These are phyloP conservation scores for Colletotrichum tofieldiae DNA, from an alignment of 2,329 filamentous ascomycete genomes.

Conservation along the genomic window DNA sequence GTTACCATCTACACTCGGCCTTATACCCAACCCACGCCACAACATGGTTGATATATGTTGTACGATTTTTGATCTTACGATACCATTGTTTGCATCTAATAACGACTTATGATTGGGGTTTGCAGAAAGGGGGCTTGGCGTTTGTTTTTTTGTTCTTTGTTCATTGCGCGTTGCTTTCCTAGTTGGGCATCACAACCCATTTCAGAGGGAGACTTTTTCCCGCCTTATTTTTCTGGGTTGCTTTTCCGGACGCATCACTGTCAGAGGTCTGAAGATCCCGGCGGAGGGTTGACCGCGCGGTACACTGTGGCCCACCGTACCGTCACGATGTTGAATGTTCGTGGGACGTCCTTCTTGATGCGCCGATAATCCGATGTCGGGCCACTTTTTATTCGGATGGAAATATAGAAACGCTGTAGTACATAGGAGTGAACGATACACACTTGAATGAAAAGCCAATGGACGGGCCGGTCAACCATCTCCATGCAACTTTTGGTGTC, in stretches of 20 bases:
- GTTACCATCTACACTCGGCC: conserved; percentile 14
- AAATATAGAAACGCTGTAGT: conserved; percentile 38
- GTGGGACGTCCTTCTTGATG: conserved; percentile 10
- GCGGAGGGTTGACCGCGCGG: background rate
- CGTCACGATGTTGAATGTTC: background rate
- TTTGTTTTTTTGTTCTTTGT: conserved; percentile 39
- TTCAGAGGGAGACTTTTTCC: background rate
- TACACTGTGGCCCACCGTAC: background rate
- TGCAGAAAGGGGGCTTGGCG: conserved; percentile 34
- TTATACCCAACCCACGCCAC: conserved; percentile 37
- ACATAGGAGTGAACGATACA: conserved; percentile 28
- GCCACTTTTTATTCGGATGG: conserved; percentile 28
- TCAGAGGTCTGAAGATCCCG: background rate
- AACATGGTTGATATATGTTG: conserved; percentile 37
- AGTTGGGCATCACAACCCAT: background rate
- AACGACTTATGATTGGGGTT: conserved; percentile 42
- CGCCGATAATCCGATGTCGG: conserved; percentile 18
- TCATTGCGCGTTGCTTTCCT: conserved; percentile 23
- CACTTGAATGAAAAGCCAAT: conserved; percentile 27
- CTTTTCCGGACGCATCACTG: background rate
- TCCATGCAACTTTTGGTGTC: background rate
- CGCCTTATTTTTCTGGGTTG: background rate
- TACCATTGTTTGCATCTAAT: conserved; percentile 42
- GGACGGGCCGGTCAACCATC: background rate
- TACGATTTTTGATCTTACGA: conserved; percentile 41